Evolutionary conservation across 176 grass and related monocot genomes (phyloP), one percentile per base, ranked within the genome.

Genomic region (Oryza glumipatula): DNA sequence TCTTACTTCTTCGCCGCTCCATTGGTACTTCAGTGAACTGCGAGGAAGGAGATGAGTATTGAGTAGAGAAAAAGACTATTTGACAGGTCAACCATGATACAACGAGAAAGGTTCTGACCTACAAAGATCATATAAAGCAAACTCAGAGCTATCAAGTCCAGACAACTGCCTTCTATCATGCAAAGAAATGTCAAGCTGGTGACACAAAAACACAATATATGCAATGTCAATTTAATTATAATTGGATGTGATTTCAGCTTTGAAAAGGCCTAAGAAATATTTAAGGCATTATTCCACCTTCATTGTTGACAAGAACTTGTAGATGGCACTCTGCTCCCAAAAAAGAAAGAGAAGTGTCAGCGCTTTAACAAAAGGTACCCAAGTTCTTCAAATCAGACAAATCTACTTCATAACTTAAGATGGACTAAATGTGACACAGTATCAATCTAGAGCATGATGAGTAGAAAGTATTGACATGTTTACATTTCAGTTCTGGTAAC

Each of bases 141-240:
- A 90, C 23, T 83, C 77, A 36, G 77, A 83, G 16, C 39, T 83
- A 68, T 93, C 79, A 30, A 93, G 74, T 72, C 89, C 89, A 82
- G 91, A 92, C 71, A 93, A 72, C 33, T 81, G 73, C 52, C 91
- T 89, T 93, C 85, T 95, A 93, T 90, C 91, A 74, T 87, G 82
- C 79, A 88, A 81, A 88, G 89, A 89, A 88, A 93, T 68, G 39
- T 93, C 83, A 73, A 98, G 86, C 95, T 98, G 91, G 61, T 19
- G 17, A 87, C 84, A 79, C 28, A 85, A 78, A 48, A 88, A 84
- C 46, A 68, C 16, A 68, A 52, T 74, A 26, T 26, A 84, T 76
- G 9, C 75, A 66, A 67, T 26, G 82, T 13, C 28, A 87, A 76
- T 82, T 82, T 79, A 67, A 78, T 83, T 73, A 77, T 80, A 85